Evolutionary conservation across 768 basidiomycete genomes (phyloP).

Genomic region (Suillus bovinus): DNA sequence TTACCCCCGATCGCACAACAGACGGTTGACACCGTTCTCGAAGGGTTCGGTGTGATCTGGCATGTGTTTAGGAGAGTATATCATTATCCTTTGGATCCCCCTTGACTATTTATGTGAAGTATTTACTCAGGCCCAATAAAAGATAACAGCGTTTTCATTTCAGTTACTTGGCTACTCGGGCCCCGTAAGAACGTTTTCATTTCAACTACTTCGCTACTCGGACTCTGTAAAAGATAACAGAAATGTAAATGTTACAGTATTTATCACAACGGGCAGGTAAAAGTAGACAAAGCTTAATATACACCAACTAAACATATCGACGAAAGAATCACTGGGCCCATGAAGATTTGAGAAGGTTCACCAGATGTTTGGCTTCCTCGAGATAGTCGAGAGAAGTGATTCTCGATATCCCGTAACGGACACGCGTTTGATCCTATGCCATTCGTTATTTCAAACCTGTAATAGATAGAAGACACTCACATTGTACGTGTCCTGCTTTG

Average conservation of each 20-base stretch:
- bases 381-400: conserved; percentile 67
- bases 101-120: conserved; percentile 15
- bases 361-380: conserved; percentile 60
- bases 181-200: neutral
- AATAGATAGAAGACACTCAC: conserved; percentile 43
- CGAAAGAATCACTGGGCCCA: conserved; percentile 45
- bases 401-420: conserved; percentile 79
- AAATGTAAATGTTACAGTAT: neutral
- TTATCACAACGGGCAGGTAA: neutral
- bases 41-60: conserved; percentile 30
- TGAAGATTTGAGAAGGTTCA: conserved; percentile 57
- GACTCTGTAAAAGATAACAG: neutral
- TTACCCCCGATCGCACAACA: conserved; percentile 24
- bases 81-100: conserved; percentile 37
- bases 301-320: neutral
- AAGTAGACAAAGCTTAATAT: neutral
- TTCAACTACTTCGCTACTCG: neutral
- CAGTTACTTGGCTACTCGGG: neutral
- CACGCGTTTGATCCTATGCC: conserved; percentile 72
- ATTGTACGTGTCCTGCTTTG: conserved; percentile 84
- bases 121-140: neutral
- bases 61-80: conserved; percentile 31
- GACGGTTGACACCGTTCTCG: conserved; percentile 28
- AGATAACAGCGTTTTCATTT: neutral
- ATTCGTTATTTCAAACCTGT: neutral